These are phyloP conservation scores for Solanum arcanum DNA, from an alignment of 257 asterid genomes.

Conservation along the genomic window DNA sequence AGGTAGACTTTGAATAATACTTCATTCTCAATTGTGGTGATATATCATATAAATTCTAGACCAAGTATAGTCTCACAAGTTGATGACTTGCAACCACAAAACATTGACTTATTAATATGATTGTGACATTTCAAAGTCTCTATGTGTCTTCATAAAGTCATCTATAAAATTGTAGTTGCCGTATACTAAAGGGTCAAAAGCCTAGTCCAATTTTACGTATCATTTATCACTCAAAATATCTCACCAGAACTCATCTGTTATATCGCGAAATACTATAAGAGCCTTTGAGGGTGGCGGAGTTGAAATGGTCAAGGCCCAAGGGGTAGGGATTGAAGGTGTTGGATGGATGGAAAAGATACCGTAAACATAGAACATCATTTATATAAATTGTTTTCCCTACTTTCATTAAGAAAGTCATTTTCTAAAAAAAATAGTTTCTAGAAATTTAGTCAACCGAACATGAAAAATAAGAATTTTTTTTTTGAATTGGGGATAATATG, in stretches of 20 bases:
- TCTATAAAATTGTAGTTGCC: not conserved
- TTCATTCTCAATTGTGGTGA: not conserved
- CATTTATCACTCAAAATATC: not conserved
- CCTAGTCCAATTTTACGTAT: not conserved
- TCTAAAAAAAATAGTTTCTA: not conserved
- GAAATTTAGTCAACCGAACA: not conserved
- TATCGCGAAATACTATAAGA: not conserved
- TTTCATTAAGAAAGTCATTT: not conserved
- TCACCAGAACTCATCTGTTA: no score
- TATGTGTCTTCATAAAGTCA: not conserved
- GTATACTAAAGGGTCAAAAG: not conserved
- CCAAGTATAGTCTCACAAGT: not conserved
- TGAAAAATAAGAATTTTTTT: not conserved
- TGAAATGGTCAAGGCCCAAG: not conserved
- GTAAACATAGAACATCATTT: not conserved
- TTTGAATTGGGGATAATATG: not conserved
- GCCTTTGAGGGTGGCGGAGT: not conserved
- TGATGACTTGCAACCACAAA: not conserved
- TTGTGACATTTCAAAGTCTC: not conserved
- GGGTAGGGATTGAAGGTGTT: not conserved
- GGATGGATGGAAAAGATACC: not conserved
- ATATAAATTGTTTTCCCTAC: no score
- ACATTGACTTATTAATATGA: not conserved
- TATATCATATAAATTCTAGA: not conserved
- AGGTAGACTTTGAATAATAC: not conserved